Base-by-base conservation (phyloP, 345 rosid species). In the Isatis tinctoria region DNA sequence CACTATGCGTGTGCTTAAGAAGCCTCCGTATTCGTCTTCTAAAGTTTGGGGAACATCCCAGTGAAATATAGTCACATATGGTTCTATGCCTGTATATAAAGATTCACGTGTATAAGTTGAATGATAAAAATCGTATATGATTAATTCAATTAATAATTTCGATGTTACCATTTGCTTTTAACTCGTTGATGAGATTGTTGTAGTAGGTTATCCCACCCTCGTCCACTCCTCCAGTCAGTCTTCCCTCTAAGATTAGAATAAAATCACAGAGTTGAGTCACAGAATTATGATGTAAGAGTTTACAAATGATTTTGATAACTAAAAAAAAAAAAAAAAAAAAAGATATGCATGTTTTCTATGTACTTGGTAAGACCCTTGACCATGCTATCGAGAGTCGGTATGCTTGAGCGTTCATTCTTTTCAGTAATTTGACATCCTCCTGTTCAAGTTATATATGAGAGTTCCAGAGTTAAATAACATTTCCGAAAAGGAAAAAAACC, bases 301-400 rank as follows among this genome's bases (percentile, higher is more conserved):
- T 28, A 28, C 3, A n/a, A 28, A 28, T 3, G 0, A 4, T 4
- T 2, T n/a, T n/a, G n/a, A n/a, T n/a, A n/a, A n/a, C n/a, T n/a
- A n/a, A n/a, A n/a, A n/a, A n/a, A n/a, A n/a, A n/a, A n/a, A n/a
- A n/a, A n/a, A n/a, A n/a, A 28, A 28, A 28, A 28, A 5, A 5
- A 28, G 32, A 28, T 32, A 28, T 32, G n/a, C n/a, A 6, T 32
- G 7, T 32, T 32, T 4, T 36, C 11, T 12, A 11, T 12, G 10
- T 82, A 84, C 90, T 57, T 32, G 88, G 86, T 17, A 82, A 51
- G 22, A 86, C 36, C 73, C 88, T 75, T 2, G 85, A 39, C 87
- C 90, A 67, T 7, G 72, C 72, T 51, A 67, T 67, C 10, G 71
- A 67, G 71, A 67, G 3, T 24, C 71, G 60, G 70, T 67, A 67